These are phyloP conservation scores for Fonsecaea erecta DNA, from an alignment of 2,329 filamentous ascomycete genomes.

Conservation along the genomic window DNA sequence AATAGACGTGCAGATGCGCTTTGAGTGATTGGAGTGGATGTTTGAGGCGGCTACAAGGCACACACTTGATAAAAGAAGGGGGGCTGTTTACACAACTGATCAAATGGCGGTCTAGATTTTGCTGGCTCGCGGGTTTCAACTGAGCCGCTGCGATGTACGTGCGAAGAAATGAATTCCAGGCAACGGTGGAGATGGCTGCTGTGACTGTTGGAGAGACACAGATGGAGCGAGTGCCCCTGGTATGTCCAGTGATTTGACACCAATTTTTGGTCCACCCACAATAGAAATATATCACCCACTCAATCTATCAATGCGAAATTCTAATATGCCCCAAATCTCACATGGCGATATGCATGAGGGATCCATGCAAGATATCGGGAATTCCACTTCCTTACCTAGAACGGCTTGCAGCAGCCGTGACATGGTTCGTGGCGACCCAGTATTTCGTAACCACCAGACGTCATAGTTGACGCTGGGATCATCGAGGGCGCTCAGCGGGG, in stretches of 20 bases:
- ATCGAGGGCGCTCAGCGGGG: slow-evolving; percentile 10
- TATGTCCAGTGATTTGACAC: neutral
- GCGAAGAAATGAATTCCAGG: neutral
- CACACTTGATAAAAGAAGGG: neutral
- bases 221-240: neutral
- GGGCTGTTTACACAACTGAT: neutral
- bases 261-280: neutral
- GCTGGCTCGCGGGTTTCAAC: neutral
- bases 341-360: neutral
- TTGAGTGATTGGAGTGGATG: neutral
- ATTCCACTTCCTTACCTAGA: slow-evolving; percentile 15
- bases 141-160: neutral
- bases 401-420: slow-evolving; percentile 17
- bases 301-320: neutral
- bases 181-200: neutral
- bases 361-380: neutral
- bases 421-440: slow-evolving; percentile 23
- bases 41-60: neutral
- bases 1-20: slow-evolving; percentile 7
- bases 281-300: neutral
- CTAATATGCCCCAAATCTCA: neutral
- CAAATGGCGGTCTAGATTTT: neutral
- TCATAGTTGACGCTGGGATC: slow-evolving; percentile 24
- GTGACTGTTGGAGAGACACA: neutral
- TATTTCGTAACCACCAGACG: slow-evolving; percentile 28